phyloP scores from a whole-genome alignment of 2,329 filamentous ascomycete genomes.

The Acrodontium crateriforme region DNA sequence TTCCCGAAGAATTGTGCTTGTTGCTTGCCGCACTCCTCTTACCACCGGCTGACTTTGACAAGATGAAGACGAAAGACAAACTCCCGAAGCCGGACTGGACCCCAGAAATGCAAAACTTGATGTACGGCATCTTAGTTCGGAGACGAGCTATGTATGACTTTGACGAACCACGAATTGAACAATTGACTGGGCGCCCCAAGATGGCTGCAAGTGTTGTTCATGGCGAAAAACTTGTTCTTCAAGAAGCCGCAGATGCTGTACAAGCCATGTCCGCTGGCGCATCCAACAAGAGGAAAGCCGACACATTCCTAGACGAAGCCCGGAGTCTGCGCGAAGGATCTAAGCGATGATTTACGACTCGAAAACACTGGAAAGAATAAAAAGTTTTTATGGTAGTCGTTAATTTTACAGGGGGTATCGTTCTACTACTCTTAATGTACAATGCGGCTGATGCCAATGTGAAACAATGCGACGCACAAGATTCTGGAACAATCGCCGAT shows the following conservation, averaged over 20 bases:
- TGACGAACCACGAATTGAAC: too few species aligned
- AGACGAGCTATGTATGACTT: slow-evolving; percentile 39
- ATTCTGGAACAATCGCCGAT: too few species aligned
- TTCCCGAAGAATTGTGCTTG: slow-evolving; percentile 29
- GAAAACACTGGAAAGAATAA: too few species aligned
- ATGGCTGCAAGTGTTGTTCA: slow-evolving; percentile 57
- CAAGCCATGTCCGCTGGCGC: slow-evolving; percentile 1
- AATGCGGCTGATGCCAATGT: too few species aligned
- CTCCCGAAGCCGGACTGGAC: slow-evolving; percentile 27
- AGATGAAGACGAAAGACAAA: slow-evolving; percentile 28
- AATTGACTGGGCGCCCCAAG: slow-evolving; percentile 12
- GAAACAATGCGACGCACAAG: too few species aligned
- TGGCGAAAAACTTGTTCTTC: slow-evolving; percentile 57
- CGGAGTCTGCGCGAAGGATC: neutral
- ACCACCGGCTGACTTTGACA: slow-evolving; percentile 26
- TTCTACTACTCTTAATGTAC: too few species aligned
- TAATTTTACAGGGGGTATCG: too few species aligned
- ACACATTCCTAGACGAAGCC: slow-evolving; percentile 12
- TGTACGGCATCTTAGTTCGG: slow-evolving; percentile 26
- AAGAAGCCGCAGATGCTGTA: slow-evolving; percentile 31
- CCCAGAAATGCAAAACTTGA: slow-evolving; percentile 24
- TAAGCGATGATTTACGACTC: neutral
- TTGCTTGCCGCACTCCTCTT: slow-evolving; percentile 33
- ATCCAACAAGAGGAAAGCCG: slow-evolving; percentile 11
- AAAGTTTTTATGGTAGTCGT: too few species aligned